These are phyloP conservation scores for Cnidoscolus chayamansa DNA, from an alignment of 441 rosid genomes.

Conservation along the genomic window DNA sequence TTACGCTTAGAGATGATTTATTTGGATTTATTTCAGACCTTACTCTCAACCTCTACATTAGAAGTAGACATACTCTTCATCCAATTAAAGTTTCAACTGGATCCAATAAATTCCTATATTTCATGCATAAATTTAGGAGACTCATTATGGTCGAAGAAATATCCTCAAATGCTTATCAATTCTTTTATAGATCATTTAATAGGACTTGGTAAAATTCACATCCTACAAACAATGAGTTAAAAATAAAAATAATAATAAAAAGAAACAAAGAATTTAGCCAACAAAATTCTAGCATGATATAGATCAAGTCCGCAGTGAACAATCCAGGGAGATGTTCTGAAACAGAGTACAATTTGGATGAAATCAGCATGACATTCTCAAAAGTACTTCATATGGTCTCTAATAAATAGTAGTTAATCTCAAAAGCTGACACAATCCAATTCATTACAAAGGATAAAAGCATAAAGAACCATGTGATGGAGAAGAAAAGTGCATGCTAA, in stretches of 20 bases:
- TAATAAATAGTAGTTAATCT: neutral
- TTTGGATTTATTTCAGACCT: neutral
- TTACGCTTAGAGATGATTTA: neutral
- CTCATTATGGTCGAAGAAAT: neutral
- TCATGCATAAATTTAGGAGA: neutral
- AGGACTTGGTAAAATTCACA: neutral
- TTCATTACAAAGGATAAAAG: neutral
- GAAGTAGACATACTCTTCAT: neutral
- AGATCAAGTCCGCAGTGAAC: neutral
- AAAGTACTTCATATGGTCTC: neutral
- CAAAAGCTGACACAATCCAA: neutral
- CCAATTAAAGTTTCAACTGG: neutral
- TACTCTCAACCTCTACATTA: neutral
- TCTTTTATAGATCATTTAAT: neutral
- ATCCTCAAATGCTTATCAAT: neutral
- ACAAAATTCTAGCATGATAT: neutral
- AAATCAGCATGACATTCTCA: no score
- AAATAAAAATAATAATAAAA: no score
- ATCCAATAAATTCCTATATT: neutral
- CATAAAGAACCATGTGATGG: neutral
- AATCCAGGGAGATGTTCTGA: neutral
- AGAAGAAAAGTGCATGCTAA: neutral
- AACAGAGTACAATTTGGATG: neutral
- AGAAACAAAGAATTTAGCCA: neutral
- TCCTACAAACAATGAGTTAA: neutral